phyloP scores from a whole-genome alignment of 495 filamentous ascomycete genomes.

The Aspergillus homomorphus region DNA sequence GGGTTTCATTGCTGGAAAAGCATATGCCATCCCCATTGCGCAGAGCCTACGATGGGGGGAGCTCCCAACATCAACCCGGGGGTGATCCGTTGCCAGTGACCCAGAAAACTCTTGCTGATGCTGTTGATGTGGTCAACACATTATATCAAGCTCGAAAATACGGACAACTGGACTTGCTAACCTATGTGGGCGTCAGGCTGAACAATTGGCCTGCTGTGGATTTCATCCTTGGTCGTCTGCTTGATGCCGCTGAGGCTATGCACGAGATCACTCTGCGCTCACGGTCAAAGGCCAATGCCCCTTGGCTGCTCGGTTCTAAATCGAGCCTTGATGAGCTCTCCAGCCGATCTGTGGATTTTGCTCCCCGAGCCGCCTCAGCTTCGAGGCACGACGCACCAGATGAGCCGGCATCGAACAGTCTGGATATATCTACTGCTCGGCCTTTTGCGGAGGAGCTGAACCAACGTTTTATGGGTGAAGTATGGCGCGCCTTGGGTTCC shows the following conservation, averaged over 20 bases:
- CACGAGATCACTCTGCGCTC: constrained; percentile 11
- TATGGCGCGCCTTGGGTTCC: constrained; percentile 46
- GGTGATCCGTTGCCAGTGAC: constrained; percentile 14
- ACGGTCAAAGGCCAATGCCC: constrained; percentile 21
- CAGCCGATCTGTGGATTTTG: constrained; percentile 7
- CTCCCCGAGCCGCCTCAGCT: not conserved
- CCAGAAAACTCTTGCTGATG: constrained; percentile 18
- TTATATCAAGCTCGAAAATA: constrained; percentile 27
- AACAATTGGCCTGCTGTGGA: constrained; percentile 45
- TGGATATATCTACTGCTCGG: constrained; percentile 27
- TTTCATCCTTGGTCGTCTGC: constrained; percentile 35
- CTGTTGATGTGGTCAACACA: constrained; percentile 24
- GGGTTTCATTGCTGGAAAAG: constrained; percentile 43
- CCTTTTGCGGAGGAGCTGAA: constrained; percentile 24
- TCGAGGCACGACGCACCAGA: not conserved
- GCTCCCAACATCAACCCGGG: not conserved
- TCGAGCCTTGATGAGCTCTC: constrained; percentile 35
- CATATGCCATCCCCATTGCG: constrained; percentile 40
- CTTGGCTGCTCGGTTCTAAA: constrained; percentile 22
- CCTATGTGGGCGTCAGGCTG: constrained; percentile 41
- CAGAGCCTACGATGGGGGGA: constrained; percentile 12
- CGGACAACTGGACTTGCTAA: constrained; percentile 34
- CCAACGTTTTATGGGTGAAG: constrained; percentile 30
- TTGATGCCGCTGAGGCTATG: constrained; percentile 33
- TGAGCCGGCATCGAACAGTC: constrained; percentile 6